phyloP scores from a whole-genome alignment of 768 basidiomycete genomes.

The Suillus fuscotomentosus region DNA sequence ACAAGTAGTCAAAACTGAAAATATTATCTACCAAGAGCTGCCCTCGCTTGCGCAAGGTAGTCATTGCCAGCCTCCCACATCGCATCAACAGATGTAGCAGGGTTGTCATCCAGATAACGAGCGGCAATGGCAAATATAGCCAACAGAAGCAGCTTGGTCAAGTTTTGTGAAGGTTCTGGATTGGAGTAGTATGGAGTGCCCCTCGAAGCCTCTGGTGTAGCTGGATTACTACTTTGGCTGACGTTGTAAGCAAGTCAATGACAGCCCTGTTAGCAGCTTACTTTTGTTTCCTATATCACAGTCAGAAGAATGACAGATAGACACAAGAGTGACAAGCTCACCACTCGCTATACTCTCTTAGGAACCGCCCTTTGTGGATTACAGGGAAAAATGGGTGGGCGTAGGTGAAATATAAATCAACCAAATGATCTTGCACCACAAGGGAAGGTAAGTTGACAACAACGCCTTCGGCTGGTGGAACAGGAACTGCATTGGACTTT shows the following conservation, averaged over 20 bases:
- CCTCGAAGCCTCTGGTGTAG: slow-evolving; percentile 24
- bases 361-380: slow-evolving; percentile 69
- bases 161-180: slow-evolving; percentile 56
- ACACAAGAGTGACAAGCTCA: slow-evolving; percentile 22
- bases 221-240: slow-evolving; percentile 33
- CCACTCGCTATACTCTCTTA: slow-evolving; percentile 60
- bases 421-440: slow-evolving; percentile 61
- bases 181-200: slow-evolving; percentile 12
- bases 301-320: slow-evolving; percentile 7
- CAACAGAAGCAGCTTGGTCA: slow-evolving; percentile 69
- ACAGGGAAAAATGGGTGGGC: slow-evolving; percentile 84
- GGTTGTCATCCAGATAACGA: slow-evolving; percentile 55
- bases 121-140: slow-evolving; percentile 83
- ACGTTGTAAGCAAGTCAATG: slow-evolving; percentile 21
- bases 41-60: slow-evolving; percentile 61
- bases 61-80: slow-evolving; percentile 71
- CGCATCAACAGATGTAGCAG: slow-evolving; percentile 47
- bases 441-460: slow-evolving; percentile 56
- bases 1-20: neutral
- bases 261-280: slow-evolving; percentile 10
- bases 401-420: slow-evolving; percentile 79
- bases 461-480: slow-evolving; percentile 43
- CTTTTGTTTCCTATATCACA: slow-evolving; percentile 25
- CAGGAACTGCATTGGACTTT: slow-evolving; percentile 35
- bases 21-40: slow-evolving; percentile 52